These are phyloP conservation scores for Clarireedia paspali DNA, from an alignment of 2,329 filamentous ascomycete genomes.

Conservation along the genomic window DNA sequence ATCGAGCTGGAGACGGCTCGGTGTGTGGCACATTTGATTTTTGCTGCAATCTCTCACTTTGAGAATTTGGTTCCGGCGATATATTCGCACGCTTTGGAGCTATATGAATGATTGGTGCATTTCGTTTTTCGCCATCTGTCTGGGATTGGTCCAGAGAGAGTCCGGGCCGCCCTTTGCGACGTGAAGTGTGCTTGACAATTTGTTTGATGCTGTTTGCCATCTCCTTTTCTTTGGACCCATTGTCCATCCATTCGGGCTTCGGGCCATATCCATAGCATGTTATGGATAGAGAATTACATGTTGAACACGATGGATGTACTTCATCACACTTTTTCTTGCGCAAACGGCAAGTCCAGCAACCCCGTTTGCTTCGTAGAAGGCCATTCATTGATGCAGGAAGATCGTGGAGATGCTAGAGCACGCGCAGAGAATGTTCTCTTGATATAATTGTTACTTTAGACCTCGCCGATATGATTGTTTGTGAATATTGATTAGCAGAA, in stretches of 20 bases:
- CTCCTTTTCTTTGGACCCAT: constrained; percentile 34
- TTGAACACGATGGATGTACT: constrained; percentile 41
- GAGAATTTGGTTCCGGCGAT: background rate
- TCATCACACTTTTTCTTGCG: constrained; percentile 53
- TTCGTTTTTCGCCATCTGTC: constrained; percentile 2
- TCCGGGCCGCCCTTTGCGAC: constrained; percentile 28
- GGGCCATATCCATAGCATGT: constrained; percentile 44
- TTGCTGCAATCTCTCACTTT: background rate
- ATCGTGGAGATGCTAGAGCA: background rate
- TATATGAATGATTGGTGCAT: background rate
- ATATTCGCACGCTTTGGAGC: background rate
- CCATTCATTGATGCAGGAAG: background rate
- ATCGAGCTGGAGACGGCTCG: background rate
- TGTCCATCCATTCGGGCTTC: constrained; percentile 25
- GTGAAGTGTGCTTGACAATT: constrained; percentile 49
- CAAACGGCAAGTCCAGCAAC: constrained; percentile 39
- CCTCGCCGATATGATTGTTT: too few species aligned
- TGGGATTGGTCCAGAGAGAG: constrained; percentile 2
- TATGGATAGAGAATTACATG: constrained; percentile 45
- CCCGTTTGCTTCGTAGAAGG: constrained; percentile 3
- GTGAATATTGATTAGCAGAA: too few species aligned
- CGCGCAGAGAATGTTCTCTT: too few species aligned
- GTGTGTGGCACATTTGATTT: background rate
- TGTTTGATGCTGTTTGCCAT: constrained; percentile 46
- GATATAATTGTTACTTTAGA: too few species aligned